Percentiles rank a stretch among this genome's conserved stretches.
Conservation (phyloP, 371 early-diverging fungal genomes). For the Blakeslea trispora region DNA sequence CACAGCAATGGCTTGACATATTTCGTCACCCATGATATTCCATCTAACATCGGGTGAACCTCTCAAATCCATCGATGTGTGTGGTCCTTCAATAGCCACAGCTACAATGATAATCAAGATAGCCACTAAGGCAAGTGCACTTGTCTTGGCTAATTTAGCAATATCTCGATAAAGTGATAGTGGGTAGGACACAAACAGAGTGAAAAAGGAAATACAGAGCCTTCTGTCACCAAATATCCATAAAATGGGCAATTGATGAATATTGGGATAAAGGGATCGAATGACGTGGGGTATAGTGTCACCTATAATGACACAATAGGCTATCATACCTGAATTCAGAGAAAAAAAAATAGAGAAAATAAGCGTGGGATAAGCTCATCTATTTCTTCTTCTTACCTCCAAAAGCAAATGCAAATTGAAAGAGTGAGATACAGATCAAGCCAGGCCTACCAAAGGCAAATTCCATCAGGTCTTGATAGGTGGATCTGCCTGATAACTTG, state of each 20-base stretch:
- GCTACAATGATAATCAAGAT: constrained; percentile 72
- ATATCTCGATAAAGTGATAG: constrained; percentile 80
- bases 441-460: constrained; percentile 77
- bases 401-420: constrained; percentile 83
- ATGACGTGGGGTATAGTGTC: constrained; percentile 82
- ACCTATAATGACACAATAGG: constrained; percentile 79
- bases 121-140: constrained; percentile 74
- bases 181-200: constrained; percentile 70
- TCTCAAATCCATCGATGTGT: constrained; percentile 51
- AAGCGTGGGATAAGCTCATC: not conserved
- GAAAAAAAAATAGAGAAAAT: not conserved
- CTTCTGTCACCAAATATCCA: constrained; percentile 55
- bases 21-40: constrained; percentile 56
- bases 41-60: constrained; percentile 52
- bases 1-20: constrained; percentile 79
- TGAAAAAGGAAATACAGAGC: constrained; percentile 68
- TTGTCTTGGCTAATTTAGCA: constrained; percentile 77
- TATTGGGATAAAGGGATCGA: constrained; percentile 61
- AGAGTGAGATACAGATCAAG: constrained; percentile 68
- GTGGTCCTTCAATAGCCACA: constrained; percentile 73
- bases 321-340: constrained; percentile 61
- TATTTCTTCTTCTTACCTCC: constrained; percentile 56
- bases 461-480: constrained; percentile 77
- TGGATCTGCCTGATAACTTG: constrained; percentile 70
- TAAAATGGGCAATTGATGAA: constrained; percentile 52